phyloP scores from a whole-genome alignment of 2,329 filamentous ascomycete genomes.

The Sclerotinia subarctica region DNA sequence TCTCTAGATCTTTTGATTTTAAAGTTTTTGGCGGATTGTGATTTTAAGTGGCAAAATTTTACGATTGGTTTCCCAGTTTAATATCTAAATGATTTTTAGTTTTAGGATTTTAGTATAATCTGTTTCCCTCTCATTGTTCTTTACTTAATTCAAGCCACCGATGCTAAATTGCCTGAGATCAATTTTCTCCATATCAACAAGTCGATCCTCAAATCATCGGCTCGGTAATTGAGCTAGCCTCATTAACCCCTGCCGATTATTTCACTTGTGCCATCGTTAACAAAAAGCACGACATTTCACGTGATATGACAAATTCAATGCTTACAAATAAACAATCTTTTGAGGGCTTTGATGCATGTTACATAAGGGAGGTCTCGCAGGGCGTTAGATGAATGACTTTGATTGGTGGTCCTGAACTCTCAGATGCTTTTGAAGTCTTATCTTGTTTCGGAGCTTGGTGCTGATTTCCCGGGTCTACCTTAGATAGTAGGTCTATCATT shows the following conservation, averaged over 20 bases:
- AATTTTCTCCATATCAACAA: neutral
- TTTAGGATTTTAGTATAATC: neutral
- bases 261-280: neutral
- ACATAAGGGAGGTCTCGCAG: neutral
- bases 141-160: neutral
- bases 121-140: neutral
- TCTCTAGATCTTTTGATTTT: neutral
- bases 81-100: neutral
- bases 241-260: neutral
- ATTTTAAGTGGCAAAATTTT: neutral
- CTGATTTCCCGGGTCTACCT: neutral
- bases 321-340: neutral
- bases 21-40: neutral
- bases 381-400: neutral
- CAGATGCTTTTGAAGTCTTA: neutral
- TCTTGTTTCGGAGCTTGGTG: neutral
- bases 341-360: neutral
- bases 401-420: neutral
- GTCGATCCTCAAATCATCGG: constrained; percentile 10
- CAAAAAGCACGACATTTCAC: constrained; percentile 17
- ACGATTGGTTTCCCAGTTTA: neutral
- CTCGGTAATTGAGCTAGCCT: neutral
- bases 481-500: neutral
- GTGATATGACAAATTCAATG: constrained; percentile 1
- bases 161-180: neutral